Conservation (phyloP, 2,329 filamentous ascomycete species). For the Colletotrichum karsti region DNA sequence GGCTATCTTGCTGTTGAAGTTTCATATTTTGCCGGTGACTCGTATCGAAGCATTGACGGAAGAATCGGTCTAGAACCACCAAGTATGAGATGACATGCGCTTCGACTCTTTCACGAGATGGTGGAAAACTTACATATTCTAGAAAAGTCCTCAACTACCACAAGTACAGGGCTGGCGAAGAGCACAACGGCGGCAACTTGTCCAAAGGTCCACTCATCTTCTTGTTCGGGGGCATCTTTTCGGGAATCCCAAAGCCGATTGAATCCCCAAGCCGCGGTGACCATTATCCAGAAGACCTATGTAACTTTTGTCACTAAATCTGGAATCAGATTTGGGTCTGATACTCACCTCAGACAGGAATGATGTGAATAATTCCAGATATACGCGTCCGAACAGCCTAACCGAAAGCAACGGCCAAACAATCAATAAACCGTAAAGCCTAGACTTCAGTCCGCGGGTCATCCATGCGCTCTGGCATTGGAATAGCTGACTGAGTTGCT, state of each 20-base stretch:
- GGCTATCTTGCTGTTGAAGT: too few species aligned
- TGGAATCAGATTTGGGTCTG: not conserved
- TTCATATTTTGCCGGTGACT: too few species aligned
- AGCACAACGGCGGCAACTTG: not conserved
- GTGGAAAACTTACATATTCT: not conserved
- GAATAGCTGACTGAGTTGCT: too few species aligned
- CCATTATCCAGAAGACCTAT: not conserved
- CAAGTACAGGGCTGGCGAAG: not conserved
- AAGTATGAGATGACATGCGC: too few species aligned
- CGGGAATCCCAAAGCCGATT: not conserved
- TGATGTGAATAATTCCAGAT: not conserved
- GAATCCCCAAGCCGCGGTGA: not conserved
- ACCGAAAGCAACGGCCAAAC: not conserved
- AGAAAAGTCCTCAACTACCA: not conserved
- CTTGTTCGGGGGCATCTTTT: not conserved
- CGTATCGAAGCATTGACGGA: too few species aligned
- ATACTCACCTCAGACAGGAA: not conserved
- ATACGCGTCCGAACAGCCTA: not conserved
- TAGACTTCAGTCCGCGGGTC: too few species aligned
- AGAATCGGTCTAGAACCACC: too few species aligned
- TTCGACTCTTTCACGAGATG: too few species aligned
- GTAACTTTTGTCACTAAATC: too few species aligned
- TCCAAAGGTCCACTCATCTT: not conserved
- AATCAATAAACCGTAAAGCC: too few species aligned
- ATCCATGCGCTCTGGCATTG: too few species aligned